phyloP scores from a whole-genome alignment of 2,329 filamentous ascomycete species.

The Neofusicoccum kwambonambiense region DNA sequence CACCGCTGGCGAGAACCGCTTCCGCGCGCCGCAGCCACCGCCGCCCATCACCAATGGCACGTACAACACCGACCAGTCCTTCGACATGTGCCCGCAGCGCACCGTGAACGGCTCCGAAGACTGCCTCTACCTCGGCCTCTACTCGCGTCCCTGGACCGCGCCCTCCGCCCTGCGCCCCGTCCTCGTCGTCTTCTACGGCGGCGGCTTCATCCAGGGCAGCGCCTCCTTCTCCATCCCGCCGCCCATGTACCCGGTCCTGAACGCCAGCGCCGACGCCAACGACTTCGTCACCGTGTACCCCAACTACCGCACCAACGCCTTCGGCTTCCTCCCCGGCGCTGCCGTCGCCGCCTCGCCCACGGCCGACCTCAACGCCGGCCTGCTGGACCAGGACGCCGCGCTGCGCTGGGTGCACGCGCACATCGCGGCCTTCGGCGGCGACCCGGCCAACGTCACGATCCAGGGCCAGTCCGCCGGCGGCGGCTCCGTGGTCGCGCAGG shows the following conservation, averaged over 20 bases:
- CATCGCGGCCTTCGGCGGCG: conserved; percentile 53
- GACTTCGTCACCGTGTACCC: conserved; percentile 54
- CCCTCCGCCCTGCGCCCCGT: conserved; percentile 51
- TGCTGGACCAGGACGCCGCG: conserved; percentile 63
- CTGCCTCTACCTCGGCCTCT: conserved; percentile 61
- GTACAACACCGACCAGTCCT: conserved; percentile 56
- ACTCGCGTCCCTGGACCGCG: conserved; percentile 55
- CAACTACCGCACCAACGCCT: conserved; percentile 59
- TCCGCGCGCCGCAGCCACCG: conserved; percentile 61
- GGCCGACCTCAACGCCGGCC: conserved; percentile 62
- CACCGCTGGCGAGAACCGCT: conserved; percentile 57
- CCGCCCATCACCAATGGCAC: conserved; percentile 48
- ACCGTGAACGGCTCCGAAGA: conserved; percentile 58
- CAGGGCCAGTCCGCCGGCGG: conserved; percentile 62
- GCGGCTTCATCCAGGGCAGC: conserved; percentile 59
- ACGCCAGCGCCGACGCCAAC: conserved; percentile 48
- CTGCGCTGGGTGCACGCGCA: conserved; percentile 62
- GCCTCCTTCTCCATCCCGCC: conserved; percentile 58
- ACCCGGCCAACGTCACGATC: conserved; percentile 59
- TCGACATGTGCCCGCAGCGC: conserved; percentile 60
- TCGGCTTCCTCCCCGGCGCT: conserved; percentile 62
- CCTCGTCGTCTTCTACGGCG: conserved; percentile 61
- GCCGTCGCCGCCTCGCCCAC: conserved; percentile 49
- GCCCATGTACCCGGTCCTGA: conserved; percentile 57
- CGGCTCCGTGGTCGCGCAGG: conserved; percentile 57